Evolutionary conservation across 106 monocot genomes (phyloP).

Genomic region (Apostasia shenzhenica): DNA sequence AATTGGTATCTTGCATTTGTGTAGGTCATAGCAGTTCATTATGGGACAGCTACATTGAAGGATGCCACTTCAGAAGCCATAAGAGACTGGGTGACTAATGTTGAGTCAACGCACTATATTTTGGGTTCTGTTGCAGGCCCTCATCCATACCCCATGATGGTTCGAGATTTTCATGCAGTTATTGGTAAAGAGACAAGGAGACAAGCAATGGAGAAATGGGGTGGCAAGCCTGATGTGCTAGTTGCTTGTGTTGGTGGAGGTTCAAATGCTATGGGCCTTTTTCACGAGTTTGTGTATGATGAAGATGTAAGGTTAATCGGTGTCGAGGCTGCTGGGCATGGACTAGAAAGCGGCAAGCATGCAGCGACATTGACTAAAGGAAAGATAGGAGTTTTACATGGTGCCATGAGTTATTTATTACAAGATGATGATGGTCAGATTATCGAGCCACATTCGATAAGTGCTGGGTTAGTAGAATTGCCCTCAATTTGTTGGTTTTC

Average conservation of each 20-base stretch:
- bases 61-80: slow-evolving; percentile 79
- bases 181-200: slow-evolving; percentile 75
- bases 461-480: slow-evolving; percentile 51
- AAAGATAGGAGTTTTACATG: slow-evolving; percentile 60
- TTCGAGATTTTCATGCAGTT: slow-evolving; percentile 72
- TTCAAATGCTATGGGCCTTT: slow-evolving; percentile 79
- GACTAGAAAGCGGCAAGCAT: slow-evolving; percentile 59
- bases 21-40: slow-evolving; percentile 62
- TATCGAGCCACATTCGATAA: slow-evolving; percentile 70
- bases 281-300: slow-evolving; percentile 80
- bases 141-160: slow-evolving; percentile 82
- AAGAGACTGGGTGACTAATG: slow-evolving; percentile 76
- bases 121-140: slow-evolving; percentile 72
- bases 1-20: not conserved
- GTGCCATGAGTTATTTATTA: slow-evolving; percentile 69
- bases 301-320: slow-evolving; percentile 61
- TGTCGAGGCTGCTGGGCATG: slow-evolving; percentile 70
- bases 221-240: slow-evolving; percentile 67
- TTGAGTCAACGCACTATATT: slow-evolving; percentile 73
- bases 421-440: slow-evolving; percentile 83
- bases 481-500: not conserved
- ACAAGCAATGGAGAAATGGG: slow-evolving; percentile 72
- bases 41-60: slow-evolving; percentile 66
- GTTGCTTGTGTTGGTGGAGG: slow-evolving; percentile 81
- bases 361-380: slow-evolving; percentile 71